These are phyloP conservation scores for Sambucus nigra DNA, from an alignment of 129 eudicot genomes.

Conservation along the genomic window DNA sequence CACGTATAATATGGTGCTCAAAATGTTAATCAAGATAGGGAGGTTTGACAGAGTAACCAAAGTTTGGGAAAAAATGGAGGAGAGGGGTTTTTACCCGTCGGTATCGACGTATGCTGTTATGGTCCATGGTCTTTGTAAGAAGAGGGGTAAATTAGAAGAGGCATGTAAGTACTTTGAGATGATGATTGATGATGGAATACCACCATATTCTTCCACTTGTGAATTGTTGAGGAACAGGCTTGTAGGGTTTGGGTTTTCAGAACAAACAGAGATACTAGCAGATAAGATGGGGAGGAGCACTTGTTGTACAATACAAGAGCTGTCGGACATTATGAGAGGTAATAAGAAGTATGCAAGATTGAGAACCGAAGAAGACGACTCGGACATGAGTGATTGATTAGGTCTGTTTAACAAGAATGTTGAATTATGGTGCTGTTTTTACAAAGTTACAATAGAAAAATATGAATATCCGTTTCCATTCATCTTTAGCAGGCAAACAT, in stretches of 20 bases:
- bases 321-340: conserved; percentile 55
- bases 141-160: conserved; percentile 79
- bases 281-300: conserved; percentile 89
- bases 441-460: too few relatives aligned
- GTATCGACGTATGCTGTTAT: conserved; percentile 81
- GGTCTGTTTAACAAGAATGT: too few relatives aligned
- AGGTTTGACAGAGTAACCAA: conserved; percentile 59
- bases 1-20: conserved; percentile 80
- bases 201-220: conserved; percentile 64
- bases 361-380: conserved; percentile 31
- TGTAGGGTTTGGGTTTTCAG: conserved; percentile 57
- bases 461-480: too few relatives aligned
- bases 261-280: conserved; percentile 51
- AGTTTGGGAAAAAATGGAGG: conserved; percentile 63
- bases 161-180: conserved; percentile 70
- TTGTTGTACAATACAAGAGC: conserved; percentile 56
- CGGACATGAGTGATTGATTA: conserved; percentile 43
- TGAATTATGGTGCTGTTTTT: too few relatives aligned
- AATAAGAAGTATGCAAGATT: conserved; percentile 24
- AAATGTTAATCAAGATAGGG: conserved; percentile 72
- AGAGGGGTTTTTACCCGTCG: conserved; percentile 57
- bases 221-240: conserved; percentile 67
- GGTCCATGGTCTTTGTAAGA: conserved; percentile 80
- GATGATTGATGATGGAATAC: conserved; percentile 95
- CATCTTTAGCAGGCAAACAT: too few relatives aligned